Base-by-base conservation (phyloP, 1,139 yeast genomes). In the Pichia sp. region DNA sequence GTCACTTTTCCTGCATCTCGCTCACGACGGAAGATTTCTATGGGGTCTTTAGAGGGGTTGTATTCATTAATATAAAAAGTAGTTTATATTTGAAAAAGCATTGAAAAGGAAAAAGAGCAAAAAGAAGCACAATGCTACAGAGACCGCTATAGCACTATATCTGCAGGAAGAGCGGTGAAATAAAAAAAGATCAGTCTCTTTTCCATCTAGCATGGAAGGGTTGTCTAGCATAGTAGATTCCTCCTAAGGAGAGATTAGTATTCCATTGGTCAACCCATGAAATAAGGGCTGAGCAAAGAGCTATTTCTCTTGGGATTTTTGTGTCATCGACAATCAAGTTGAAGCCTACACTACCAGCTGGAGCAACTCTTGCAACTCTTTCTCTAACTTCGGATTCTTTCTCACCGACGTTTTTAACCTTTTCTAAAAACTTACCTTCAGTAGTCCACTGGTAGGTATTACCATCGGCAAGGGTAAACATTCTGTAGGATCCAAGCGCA, bases 261-360 rank as follows among this genome's bases (percentile, higher is more conserved):
- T 80, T 83, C 88, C 88, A 83, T 60, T 83, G 87, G 63, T 83
- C 88, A 56, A 83, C 76, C 64, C 72, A 78, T 48, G 85, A 80
- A 60, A 82, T 77, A 61, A 83, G 70, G 2, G 86, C 87, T 6
- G 84, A 77, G 41, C 82, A 71, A 36, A 83, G 64, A 0, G 85
- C 87, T 70, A 84, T 63, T 60, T 81, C 85, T 48, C 77, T 68
- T 9, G 81, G 75, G 45, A 83, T 76, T 63, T 80, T 77, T 33
- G 76, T 56, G 62, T 79, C 83, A 64, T 83, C 85, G 33, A 83
- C 72, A 55, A 67, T 69, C 47, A 84, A 66, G 24, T 80, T 79
- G 66, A 82, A 83, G 2, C 86, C 86, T 50, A 73, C 71, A 33
- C 63, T 65, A 20, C 80, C 83, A 49, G 79, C 77, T 27, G 78